A percentile compares a stretch with the other conserved stretches of the same genome.
Evolutionary conservation across 345 rosid species (phyloP).

Genomic region (Aegle marmelos): DNA sequence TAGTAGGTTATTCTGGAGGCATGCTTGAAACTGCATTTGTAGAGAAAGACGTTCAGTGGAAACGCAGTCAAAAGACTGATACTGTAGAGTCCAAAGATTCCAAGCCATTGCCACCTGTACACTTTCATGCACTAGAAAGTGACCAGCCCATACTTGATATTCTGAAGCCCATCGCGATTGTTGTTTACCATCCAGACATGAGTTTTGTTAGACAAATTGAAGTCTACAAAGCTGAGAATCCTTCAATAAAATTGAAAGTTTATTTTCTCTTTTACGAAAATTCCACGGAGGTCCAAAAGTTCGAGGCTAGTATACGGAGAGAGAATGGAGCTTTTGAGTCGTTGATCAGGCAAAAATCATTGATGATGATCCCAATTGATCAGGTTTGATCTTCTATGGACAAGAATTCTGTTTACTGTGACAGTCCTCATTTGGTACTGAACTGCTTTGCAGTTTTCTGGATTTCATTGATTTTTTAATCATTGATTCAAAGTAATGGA

Average conservation of each 20-base stretch:
- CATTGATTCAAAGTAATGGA: not conserved
- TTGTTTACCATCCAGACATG: constrained; percentile 92
- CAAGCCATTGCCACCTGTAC: constrained; percentile 64
- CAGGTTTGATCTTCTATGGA: constrained; percentile 52
- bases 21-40: constrained; percentile 7
- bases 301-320: constrained; percentile 90
- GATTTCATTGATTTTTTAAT: not conserved
- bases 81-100: constrained; percentile 5
- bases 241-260: constrained; percentile 66
- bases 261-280: constrained; percentile 92
- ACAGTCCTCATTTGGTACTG: not conserved
- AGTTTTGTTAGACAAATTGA: constrained; percentile 88
- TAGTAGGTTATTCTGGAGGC: constrained; percentile 21
- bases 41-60: constrained; percentile 20
- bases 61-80: constrained; percentile 23
- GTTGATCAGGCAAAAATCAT: constrained; percentile 87
- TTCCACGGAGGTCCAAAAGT: constrained; percentile 89
- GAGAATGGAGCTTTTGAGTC: constrained; percentile 97
- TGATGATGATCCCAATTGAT: constrained; percentile 95
- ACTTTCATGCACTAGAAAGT: constrained; percentile 82
- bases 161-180: constrained; percentile 70
- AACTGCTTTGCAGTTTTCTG: constrained; percentile 5
- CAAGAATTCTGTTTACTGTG: not conserved
- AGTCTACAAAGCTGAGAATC: constrained; percentile 92
- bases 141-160: constrained; percentile 75